phyloP scores from a whole-genome alignment of 83 land plant species.

The Thuja plicata region DNA sequence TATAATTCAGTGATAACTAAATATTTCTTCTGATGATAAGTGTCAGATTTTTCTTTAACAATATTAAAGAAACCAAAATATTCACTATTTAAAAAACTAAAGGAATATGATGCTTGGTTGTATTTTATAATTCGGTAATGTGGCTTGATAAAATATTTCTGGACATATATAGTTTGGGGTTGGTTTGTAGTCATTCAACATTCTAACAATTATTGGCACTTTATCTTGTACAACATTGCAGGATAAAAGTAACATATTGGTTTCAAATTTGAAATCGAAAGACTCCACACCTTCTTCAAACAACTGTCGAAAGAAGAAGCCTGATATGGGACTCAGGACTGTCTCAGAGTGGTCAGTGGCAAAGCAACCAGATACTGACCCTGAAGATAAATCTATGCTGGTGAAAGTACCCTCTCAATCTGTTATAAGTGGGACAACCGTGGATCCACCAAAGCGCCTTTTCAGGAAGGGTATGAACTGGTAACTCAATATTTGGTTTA shows the following conservation, averaged over 20 bases:
- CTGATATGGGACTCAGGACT: conserved; percentile 15
- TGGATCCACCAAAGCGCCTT: conserved; percentile 14
- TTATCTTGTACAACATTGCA: background rate
- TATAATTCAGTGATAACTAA: background rate
- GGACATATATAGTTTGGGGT: background rate
- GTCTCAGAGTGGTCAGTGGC: conserved; percentile 6
- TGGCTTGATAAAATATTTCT: background rate
- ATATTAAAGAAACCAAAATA: background rate
- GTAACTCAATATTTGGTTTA: background rate
- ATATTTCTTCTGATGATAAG: background rate
- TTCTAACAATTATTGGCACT: background rate
- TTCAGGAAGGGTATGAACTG: conserved; percentile 16
- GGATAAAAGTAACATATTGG: background rate
- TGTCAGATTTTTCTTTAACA: background rate
- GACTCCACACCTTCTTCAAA: background rate
- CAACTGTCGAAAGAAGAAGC: conserved; percentile 6
- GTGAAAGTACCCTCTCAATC: background rate
- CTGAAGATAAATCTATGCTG: conserved; percentile 14
- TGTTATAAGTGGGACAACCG: conserved; percentile 9
- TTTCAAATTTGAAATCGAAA: background rate
- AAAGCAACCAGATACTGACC: conserved; percentile 12
- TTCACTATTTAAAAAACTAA: background rate
- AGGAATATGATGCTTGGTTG: background rate
- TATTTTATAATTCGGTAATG: background rate
- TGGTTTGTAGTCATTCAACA: background rate